A percentile compares a stretch with the other conserved stretches of the same genome.
Evolutionary conservation across 768 basidiomycete species (phyloP).

Genomic region (Amanita inopinata): DNA sequence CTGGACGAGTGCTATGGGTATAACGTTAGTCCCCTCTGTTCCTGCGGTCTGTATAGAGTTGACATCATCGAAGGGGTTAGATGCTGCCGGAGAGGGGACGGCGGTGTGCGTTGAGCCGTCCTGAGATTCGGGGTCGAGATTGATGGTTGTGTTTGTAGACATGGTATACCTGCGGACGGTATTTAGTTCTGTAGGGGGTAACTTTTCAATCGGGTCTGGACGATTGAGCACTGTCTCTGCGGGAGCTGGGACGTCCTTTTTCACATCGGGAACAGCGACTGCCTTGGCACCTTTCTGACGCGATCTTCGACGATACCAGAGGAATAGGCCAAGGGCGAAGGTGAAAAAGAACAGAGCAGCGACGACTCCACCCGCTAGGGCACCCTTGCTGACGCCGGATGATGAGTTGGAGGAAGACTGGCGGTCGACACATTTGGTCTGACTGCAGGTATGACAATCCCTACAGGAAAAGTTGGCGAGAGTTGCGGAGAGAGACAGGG

Average conservation of each 20-base stretch:
- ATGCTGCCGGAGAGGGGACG: slow-evolving; percentile 21
- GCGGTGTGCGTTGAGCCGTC: slow-evolving; percentile 23
- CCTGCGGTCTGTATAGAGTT: slow-evolving; percentile 79
- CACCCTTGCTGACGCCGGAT: slow-evolving; percentile 51
- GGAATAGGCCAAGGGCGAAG: slow-evolving; percentile 37
- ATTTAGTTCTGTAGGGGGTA: slow-evolving; percentile 24
- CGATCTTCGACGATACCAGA: slow-evolving; percentile 56
- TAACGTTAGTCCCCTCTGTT: slow-evolving; percentile 76
- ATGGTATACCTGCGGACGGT: slow-evolving; percentile 40
- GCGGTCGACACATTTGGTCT: slow-evolving; percentile 39
- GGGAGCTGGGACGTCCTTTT: slow-evolving; percentile 58
- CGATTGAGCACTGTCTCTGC: slow-evolving; percentile 73
- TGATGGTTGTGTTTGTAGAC: slow-evolving; percentile 41
- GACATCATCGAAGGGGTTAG: slow-evolving; percentile 69
- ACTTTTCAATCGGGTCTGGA: slow-evolving; percentile 73
- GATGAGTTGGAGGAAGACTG: slow-evolving; percentile 16
- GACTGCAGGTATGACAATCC: slow-evolving; percentile 46
- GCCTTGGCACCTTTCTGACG: slow-evolving; percentile 30
- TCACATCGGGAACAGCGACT: slow-evolving; percentile 25
- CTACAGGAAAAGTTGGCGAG: slow-evolving; percentile 26
- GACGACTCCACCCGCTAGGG: slow-evolving; percentile 65
- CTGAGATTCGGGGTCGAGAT: slow-evolving; percentile 47
- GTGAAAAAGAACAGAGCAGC: slow-evolving; percentile 53
- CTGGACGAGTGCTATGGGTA: slow-evolving; percentile 74
- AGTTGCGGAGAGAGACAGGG: slow-evolving; percentile 1